Conservation (phyloP, 2,329 filamentous ascomycete genomes). For the Alternaria metachromatica region DNA sequence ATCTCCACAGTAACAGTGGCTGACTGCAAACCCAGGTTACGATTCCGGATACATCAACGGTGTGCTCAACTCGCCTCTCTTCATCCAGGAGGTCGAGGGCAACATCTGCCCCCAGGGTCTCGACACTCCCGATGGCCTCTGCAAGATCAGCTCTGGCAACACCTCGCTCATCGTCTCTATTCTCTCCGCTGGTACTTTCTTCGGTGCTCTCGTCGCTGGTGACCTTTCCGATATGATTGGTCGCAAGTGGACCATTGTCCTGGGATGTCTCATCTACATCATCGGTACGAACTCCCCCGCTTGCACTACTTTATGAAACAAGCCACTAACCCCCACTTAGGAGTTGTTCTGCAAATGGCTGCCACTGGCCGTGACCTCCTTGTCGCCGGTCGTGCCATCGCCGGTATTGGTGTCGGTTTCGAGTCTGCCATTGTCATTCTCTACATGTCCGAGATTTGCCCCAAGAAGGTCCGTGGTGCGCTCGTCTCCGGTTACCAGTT, state of each 20-base stretch:
- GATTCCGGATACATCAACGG: constrained; percentile 79
- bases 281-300: constrained; percentile 33
- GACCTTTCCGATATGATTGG: constrained; percentile 71
- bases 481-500: constrained; percentile 81
- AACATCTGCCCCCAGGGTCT: constrained; percentile 39
- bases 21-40: constrained; percentile 59
- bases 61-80: constrained; percentile 57
- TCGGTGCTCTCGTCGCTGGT: constrained; percentile 75
- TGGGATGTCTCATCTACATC: constrained; percentile 44
- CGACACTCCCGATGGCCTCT: not conserved
- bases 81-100: constrained; percentile 44
- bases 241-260: constrained; percentile 66
- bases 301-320: constrained; percentile 10
- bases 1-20: not conserved
- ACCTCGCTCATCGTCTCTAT: constrained; percentile 80
- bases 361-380: not conserved
- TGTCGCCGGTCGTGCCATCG: not conserved
- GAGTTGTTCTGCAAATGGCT: constrained; percentile 39
- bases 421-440: constrained; percentile 54
- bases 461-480: constrained; percentile 76
- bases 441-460: constrained; percentile 85
- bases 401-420: constrained; percentile 26
- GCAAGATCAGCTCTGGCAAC: constrained; percentile 44
- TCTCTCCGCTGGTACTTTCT: constrained; percentile 79
- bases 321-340: constrained; percentile 47